phyloP scores from a whole-genome alignment of 2,329 filamentous ascomycete species.

The Dothiorella sarmentorum region DNA sequence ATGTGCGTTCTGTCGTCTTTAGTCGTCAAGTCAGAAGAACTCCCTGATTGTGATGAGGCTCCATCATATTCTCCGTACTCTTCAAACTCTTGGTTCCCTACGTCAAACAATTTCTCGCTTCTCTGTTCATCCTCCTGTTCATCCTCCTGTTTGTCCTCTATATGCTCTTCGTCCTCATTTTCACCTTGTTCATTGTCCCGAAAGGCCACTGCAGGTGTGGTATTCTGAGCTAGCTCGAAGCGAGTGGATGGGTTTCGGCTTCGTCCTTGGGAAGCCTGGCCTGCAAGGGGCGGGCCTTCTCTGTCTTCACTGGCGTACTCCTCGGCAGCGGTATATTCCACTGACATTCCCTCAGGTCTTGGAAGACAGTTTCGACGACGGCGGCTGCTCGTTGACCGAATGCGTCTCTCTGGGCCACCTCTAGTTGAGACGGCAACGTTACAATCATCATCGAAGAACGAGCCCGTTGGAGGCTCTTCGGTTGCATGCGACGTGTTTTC shows the following conservation, averaged over 20 bases:
- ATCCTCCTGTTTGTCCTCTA: neutral
- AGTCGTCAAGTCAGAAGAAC: conserved; percentile 2
- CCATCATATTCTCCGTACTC: neutral
- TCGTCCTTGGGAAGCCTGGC: neutral
- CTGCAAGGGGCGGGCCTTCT: neutral
- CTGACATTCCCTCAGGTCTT: neutral
- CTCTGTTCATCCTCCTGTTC: neutral
- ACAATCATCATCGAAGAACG: neutral
- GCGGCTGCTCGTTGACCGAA: neutral
- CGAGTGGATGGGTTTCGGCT: neutral
- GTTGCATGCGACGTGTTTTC: neutral
- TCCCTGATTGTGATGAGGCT: neutral
- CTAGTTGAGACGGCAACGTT: neutral
- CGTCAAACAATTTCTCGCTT: neutral
- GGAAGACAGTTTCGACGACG: neutral
- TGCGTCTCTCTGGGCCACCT: neutral
- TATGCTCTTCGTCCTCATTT: neutral
- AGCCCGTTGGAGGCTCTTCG: neutral
- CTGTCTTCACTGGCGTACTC: neutral
- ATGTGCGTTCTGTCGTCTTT: neutral
- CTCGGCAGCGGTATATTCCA: neutral
- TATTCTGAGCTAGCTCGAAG: neutral
- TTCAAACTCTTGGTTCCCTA: neutral
- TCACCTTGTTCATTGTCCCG: neutral
- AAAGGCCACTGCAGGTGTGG: neutral